phyloP scores from a whole-genome alignment of 257 asterid species.

The Penstemon newberryi region DNA sequence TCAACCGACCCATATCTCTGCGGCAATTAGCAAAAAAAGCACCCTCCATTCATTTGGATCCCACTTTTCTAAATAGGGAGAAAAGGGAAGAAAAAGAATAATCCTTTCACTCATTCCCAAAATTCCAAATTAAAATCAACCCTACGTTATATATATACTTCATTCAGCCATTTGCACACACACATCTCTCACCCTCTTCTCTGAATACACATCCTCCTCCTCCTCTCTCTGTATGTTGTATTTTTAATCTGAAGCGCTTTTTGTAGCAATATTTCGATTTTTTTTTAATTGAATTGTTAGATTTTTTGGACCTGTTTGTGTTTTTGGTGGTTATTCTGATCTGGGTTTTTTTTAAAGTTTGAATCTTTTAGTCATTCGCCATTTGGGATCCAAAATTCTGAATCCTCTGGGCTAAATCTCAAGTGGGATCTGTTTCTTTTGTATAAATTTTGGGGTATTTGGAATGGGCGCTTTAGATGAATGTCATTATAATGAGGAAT shows the following conservation, averaged over 20 bases:
- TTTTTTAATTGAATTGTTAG: too few relatives aligned
- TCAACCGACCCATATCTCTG: too few relatives aligned
- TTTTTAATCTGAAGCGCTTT: too few relatives aligned
- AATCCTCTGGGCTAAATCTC: slow-evolving; percentile 38
- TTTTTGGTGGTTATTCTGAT: slow-evolving; percentile 20
- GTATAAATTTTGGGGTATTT: not conserved
- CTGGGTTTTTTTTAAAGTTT: slow-evolving; percentile 36
- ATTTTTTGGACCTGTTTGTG: too few relatives aligned
- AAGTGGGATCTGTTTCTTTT: slow-evolving; percentile 17
- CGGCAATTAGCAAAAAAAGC: too few relatives aligned
- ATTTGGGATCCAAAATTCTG: slow-evolving; percentile 41
- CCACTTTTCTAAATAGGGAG: slow-evolving; percentile 20
- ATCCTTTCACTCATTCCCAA: slow-evolving; percentile 48
- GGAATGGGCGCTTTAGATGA: slow-evolving; percentile 89
- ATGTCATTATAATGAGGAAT: slow-evolving; percentile 53
- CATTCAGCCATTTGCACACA: not conserved
- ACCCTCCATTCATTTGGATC: slow-evolving; percentile 20
- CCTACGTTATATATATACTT: slow-evolving; percentile 33
- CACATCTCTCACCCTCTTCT: not conserved
- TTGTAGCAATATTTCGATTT: too few relatives aligned
- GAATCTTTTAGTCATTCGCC: slow-evolving; percentile 35
- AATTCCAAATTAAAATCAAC: slow-evolving; percentile 32
- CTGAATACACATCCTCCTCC: too few relatives aligned
- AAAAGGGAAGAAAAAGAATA: not conserved
- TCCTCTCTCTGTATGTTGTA: slow-evolving; percentile 4